Evolutionary conservation across 495 filamentous ascomycete species (phyloP), one percentile per base, ranked within the genome.

Genomic region (Tuber umbilicatum): DNA sequence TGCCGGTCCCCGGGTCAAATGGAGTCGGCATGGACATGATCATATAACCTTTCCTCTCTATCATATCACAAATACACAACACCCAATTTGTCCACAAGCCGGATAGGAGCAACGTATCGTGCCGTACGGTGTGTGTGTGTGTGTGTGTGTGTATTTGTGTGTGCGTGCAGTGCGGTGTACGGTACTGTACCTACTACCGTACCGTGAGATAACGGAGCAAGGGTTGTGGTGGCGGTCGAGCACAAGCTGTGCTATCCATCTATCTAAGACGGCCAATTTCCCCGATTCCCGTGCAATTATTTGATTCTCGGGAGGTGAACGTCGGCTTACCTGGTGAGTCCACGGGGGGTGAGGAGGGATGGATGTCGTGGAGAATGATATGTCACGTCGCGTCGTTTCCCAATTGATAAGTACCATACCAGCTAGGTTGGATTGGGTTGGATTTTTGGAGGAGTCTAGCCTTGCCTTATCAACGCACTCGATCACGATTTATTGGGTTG

Each of bases 401-500:
- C n/a, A 14, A 5, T 27, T 60, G 50, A 60, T 60, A 60, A 31
- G n/a, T 60, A 60, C n/a, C 50, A 9, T 16, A 31, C 50, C 50
- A 16, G 50, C 6, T 60, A 5, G n/a, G n/a, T 27, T 14, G 50
- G 23, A 55, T 55, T 55, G 47, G 50, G 16, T 60, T 60, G n/a
- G n/a, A 31, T 60, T n/a, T 50, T 50, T 27, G 10, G 50, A n/a
- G 7, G 23, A 31, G n/a, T 60, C 50, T 31, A 6, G 50, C 50
- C 50, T 31, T 16, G n/a, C n/a, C 50, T 60, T 60, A 60, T 60
- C 50, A 60, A 60, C 50, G 50, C 50, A 60, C 50, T 60, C 50
- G 50, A 60, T 60, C 50, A 60, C 50, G 50, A 60, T 60, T 60
- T 60, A 60, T 60, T 60, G n/a, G 50, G 47, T 55, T 55, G 47